phyloP scores from a whole-genome alignment of 257 asterid genomes.

The Ligustrum vulgare region DNA sequence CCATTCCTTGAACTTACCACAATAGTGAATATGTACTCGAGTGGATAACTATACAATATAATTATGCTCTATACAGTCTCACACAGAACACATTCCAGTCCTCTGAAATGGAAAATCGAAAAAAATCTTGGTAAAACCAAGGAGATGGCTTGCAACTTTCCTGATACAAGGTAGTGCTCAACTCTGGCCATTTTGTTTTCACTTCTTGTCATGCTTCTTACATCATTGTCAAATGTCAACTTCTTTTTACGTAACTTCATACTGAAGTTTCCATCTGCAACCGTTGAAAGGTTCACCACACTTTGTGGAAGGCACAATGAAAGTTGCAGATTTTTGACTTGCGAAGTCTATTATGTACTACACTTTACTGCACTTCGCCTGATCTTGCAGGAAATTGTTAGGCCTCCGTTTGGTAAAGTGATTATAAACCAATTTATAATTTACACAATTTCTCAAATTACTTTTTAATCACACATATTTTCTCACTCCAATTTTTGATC shows the following conservation, averaged over 20 bases:
- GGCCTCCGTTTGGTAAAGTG: too few species aligned
- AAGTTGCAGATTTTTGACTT: slow-evolving; percentile 28
- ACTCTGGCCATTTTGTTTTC: not conserved
- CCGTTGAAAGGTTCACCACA: slow-evolving; percentile 13
- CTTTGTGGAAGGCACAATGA: not conserved
- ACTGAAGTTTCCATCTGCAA: not conserved
- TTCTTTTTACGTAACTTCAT: not conserved
- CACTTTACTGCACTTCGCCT: too few species aligned
- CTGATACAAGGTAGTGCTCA: not conserved
- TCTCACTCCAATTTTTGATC: too few species aligned
- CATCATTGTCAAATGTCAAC: not conserved
- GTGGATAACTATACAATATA: not conserved
- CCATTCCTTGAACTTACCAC: too few species aligned
- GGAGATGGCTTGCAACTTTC: not conserved
- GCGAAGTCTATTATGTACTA: not conserved
- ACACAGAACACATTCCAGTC: not conserved
- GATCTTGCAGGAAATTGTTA: too few species aligned
- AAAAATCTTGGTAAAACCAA: not conserved
- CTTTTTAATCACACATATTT: too few species aligned
- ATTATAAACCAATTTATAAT: too few species aligned
- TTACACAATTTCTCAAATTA: too few species aligned
- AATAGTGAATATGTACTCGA: not conserved
- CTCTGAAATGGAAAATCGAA: not conserved
- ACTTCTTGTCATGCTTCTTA: not conserved
- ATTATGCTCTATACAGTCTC: not conserved